Base-by-base conservation (phyloP, 106 monocot species). In the Xerophyta viscosa region DNA sequence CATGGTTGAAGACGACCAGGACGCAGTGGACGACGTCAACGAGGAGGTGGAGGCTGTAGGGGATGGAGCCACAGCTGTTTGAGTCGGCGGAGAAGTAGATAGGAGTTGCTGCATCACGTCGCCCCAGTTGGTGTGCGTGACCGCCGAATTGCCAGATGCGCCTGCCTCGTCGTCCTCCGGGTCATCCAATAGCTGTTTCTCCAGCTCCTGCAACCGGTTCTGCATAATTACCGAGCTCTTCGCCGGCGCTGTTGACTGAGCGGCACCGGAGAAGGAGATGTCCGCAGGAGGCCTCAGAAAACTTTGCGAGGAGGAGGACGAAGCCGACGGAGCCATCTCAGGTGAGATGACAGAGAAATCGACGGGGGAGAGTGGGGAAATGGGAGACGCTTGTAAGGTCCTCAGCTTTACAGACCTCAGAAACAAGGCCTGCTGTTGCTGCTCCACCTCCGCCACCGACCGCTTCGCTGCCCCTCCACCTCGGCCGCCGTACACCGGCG, bases 141-240 rank as follows among this genome's bases (percentile, higher is more conserved):
- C 63, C 8, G 33, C 56, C 3, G 77, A 80, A 24, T 65, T 61
- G 4, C 8, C 46, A 8, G 60, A 65, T 20, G 22, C 64, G 65
- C 61, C 74, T 22, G 37, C 46, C 66, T 29, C 59, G 48, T 51
- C 50, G 11, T 29, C 64, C 36, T 71, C 68, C n/a, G 76, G 72
- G 27, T 80, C 77, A 20, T 76, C 72, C 12, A 86, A 52, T 1
- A 86, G 72, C 37, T 61, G 72, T 58, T 72, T 63, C 46, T 86
- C 85, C 44, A 60, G 28, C 46, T 60, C 60, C 46, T 29, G 28
- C n/a, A 86, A 52, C 56, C 37, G 49, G 26, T 27, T 51, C 37
- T 15, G 27, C 29, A 60, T 60, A 6, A 13, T 23, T 2, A 21
- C 31, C 2, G 54, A 33, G 7, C 21, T 33, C 28, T 54, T 54